Percentiles rank a stretch among this genome's conserved stretches.
Evolutionary conservation across 495 filamentous ascomycete species (phyloP).

Genomic region (Penicillium steckii): DNA sequence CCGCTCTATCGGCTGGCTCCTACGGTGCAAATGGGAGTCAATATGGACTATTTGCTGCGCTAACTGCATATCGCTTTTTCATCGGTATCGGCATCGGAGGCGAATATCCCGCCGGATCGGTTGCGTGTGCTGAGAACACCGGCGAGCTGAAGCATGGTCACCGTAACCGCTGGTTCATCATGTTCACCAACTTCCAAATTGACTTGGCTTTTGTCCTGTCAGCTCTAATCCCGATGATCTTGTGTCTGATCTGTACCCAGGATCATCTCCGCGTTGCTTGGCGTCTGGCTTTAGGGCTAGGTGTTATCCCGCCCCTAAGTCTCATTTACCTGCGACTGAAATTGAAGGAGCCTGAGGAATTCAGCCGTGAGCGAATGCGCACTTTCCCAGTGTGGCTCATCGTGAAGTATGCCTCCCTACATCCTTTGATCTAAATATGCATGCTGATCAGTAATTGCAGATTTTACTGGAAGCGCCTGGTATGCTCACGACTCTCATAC

Average conservation of each 20-base stretch:
- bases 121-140: constrained; percentile 79
- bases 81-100: constrained; percentile 65
- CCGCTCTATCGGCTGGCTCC: constrained; percentile 71
- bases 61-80: constrained; percentile 86
- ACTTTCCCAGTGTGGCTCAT: constrained; percentile 50
- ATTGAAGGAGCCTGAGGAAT: constrained; percentile 81
- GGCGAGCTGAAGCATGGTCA: constrained; percentile 79
- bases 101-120: constrained; percentile 88
- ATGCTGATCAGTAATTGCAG: constrained; percentile 16
- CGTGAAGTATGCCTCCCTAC: constrained; percentile 38
- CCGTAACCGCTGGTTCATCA: constrained; percentile 85
- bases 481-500: constrained; percentile 12
- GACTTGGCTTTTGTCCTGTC: constrained; percentile 77
- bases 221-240: constrained; percentile 69
- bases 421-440: background rate
- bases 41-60: constrained; percentile 70
- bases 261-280: constrained; percentile 70
- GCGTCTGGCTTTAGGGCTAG: constrained; percentile 75
- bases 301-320: constrained; percentile 72
- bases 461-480: constrained; percentile 52
- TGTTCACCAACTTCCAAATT: constrained; percentile 90
- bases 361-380: constrained; percentile 59
- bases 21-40: constrained; percentile 65
- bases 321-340: constrained; percentile 74
- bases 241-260: constrained; percentile 68